Percentiles rank a stretch among this genome's conserved stretches.
These are phyloP conservation scores for Apiospora rasikravindrae DNA, from an alignment of 2,329 filamentous ascomycete species.

Conservation along the genomic window DNA sequence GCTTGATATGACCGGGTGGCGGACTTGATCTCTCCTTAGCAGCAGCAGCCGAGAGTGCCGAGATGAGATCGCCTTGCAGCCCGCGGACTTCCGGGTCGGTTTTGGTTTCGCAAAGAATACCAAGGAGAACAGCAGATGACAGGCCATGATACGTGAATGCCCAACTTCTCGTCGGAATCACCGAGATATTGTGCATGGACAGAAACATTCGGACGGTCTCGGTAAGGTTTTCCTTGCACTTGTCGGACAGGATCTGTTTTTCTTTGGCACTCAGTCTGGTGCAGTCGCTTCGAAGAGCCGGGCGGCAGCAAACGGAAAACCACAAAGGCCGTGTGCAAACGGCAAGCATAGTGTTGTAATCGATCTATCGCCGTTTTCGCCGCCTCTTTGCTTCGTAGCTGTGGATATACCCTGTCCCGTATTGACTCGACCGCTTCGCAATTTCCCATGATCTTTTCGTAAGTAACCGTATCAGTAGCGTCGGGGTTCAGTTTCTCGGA, in stretches of 20 bases:
- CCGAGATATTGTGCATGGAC: conserved; percentile 70
- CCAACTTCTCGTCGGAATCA: conserved; percentile 71
- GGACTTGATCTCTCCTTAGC: conserved; percentile 63
- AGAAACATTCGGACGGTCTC: conserved; percentile 73
- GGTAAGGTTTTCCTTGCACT: conserved; percentile 66
- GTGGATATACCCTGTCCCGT: conserved; percentile 52
- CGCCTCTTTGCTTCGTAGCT: conserved; percentile 64
- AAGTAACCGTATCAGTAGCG: conserved; percentile 53
- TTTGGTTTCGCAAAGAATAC: conserved; percentile 68
- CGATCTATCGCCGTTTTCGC: conserved; percentile 68
- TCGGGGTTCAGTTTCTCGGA: conserved; percentile 63
- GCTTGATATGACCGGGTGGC: conserved; percentile 57
- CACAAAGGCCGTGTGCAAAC: conserved; percentile 69
- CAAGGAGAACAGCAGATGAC: conserved; percentile 67
- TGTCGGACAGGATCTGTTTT: conserved; percentile 59
- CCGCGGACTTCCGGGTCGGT: conserved; percentile 67
- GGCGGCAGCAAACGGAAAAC: conserved; percentile 70
- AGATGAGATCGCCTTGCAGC: conserved; percentile 68
- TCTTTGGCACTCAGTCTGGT: conserved; percentile 55
- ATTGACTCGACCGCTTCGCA: conserved; percentile 61
- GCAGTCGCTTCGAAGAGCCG: conserved; percentile 62
- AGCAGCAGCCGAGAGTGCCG: conserved; percentile 66
- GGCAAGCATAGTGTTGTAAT: conserved; percentile 67
- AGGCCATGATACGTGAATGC: conserved; percentile 72
- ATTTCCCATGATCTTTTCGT: conserved; percentile 61